These are phyloP conservation scores for Fusarium pilosicola DNA, from an alignment of 2,329 filamentous ascomycete genomes.

Conservation along the genomic window DNA sequence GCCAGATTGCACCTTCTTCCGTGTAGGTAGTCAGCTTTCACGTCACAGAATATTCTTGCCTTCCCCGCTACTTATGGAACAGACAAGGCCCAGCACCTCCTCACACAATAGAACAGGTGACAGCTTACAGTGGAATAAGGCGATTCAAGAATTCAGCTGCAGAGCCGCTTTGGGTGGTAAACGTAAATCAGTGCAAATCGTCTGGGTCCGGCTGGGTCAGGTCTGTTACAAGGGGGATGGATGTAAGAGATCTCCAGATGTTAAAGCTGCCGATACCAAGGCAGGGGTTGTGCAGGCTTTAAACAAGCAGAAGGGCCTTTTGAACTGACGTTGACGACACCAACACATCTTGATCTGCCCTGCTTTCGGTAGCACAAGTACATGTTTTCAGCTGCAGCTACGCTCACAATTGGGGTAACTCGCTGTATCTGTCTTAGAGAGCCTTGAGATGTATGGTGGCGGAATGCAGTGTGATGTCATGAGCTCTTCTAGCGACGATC, in stretches of 20 bases:
- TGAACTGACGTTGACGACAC: slow-evolving; percentile 41
- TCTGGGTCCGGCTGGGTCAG: slow-evolving; percentile 8
- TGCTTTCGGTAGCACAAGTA: slow-evolving; percentile 32
- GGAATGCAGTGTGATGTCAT: slow-evolving; percentile 53
- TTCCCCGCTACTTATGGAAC: background rate
- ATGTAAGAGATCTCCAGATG: slow-evolving; percentile 20
- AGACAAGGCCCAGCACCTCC: background rate
- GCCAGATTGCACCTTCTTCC: slow-evolving; percentile 26
- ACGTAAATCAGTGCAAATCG: slow-evolving; percentile 27
- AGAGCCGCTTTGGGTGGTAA: slow-evolving; percentile 11
- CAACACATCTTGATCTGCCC: slow-evolving; percentile 21
- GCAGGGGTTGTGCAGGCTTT: slow-evolving; percentile 41
- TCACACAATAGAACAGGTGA: background rate
- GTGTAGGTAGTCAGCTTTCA: slow-evolving; percentile 21
- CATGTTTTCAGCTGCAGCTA: slow-evolving; percentile 16
- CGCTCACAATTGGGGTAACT: slow-evolving; percentile 26
- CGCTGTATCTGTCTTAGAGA: slow-evolving; percentile 11
- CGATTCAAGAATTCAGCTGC: slow-evolving; percentile 21
- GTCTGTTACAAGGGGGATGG: slow-evolving; percentile 27
- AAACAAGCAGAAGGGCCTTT: slow-evolving; percentile 28
- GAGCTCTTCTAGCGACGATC: slow-evolving; percentile 17
- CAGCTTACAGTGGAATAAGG: slow-evolving; percentile 29
- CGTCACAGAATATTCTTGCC: background rate
- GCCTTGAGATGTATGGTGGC: slow-evolving; percentile 29
- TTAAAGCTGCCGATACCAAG: slow-evolving; percentile 3